Evolutionary conservation across 108 stramenopile genomes (phyloP), one percentile per base, ranked within the genome.

Genomic region (Fragilaria crotonensis): DNA sequence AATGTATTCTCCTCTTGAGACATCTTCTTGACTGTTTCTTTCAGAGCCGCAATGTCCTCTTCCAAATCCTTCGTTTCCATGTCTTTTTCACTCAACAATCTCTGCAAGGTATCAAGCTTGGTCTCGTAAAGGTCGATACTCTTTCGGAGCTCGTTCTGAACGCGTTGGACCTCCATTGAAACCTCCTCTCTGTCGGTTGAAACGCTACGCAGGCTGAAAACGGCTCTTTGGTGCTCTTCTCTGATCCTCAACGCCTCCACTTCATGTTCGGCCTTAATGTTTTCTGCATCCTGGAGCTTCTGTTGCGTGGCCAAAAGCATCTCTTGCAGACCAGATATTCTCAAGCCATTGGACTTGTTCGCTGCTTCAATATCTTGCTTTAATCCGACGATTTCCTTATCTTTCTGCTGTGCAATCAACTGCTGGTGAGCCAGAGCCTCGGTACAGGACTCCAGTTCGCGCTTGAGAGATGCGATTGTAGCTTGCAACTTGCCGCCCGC

Each of bases 81-180:
- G 30, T 78, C 77, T 44, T 73, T n/a, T 73, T 72, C 71, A 27
- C 66, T 64, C 48, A 66, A 66, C 19, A 60, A 60, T 3, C 71
- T 44, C 21, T 58, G 32, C 45, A 54, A 64, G 14, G 64, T 64
- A 49, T 62, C 54, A 3, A 72, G 59, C 33, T 66, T 65, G 11
- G 63, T 72, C 53, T 72, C 62, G 3, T n/a, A n/a, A n/a, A n/a
- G n/a, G n/a, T n/a, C n/a, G n/a, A n/a, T 44, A 9, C 9, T 44
- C 17, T 44, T 44, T 17, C 17, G 41, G 9, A 44, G 9, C 41
- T 44, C 14, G 17, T 44, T 17, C 17, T 44, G 41, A 14, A 14
- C 14, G 9, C 41, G 41, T 14, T 9, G 9, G 17, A 44, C 14
- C 41, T 44, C 41, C 41, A 17, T 44, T 17, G 41, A 44, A 9